Conservation (phyloP, 345 rosid genomes). For the Ceriops decandra region DNA sequence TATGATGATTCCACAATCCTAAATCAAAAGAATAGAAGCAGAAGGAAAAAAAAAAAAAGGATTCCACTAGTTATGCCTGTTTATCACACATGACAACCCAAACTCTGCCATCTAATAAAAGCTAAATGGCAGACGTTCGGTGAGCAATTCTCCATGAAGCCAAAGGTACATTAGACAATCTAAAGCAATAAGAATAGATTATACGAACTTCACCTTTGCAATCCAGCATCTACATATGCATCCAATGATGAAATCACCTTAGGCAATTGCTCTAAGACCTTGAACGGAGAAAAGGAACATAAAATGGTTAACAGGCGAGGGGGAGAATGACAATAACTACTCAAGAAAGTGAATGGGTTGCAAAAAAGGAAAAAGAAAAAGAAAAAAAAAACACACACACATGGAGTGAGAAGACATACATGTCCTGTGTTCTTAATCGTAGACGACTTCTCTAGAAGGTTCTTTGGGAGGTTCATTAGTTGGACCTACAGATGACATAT, state of each 20-base stretch:
- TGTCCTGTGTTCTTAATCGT: conserved; percentile 69
- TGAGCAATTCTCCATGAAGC: neutral
- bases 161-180: neutral
- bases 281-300: conserved; percentile 3
- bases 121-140: neutral
- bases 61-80: neutral
- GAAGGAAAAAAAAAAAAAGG: neutral
- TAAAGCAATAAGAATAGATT: neutral
- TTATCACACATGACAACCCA: neutral
- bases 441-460: conserved; percentile 68
- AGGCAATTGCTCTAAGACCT: conserved; percentile 85
- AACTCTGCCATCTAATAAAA: neutral
- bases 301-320: too few relatives aligned
- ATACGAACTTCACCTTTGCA: conserved; percentile 45
- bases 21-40: neutral
- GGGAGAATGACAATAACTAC: too few relatives aligned
- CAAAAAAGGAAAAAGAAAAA: neutral
- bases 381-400: neutral
- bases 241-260: conserved; percentile 67
- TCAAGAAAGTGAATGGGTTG: too few relatives aligned
- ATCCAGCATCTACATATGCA: conserved; percentile 73
- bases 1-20: neutral
- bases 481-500: conserved; percentile 44
- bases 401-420: conserved; percentile 33
- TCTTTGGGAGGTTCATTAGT: conserved; percentile 69